phyloP scores from a whole-genome alignment of 306 rosid species.

The Alnus glutinosa region DNA sequence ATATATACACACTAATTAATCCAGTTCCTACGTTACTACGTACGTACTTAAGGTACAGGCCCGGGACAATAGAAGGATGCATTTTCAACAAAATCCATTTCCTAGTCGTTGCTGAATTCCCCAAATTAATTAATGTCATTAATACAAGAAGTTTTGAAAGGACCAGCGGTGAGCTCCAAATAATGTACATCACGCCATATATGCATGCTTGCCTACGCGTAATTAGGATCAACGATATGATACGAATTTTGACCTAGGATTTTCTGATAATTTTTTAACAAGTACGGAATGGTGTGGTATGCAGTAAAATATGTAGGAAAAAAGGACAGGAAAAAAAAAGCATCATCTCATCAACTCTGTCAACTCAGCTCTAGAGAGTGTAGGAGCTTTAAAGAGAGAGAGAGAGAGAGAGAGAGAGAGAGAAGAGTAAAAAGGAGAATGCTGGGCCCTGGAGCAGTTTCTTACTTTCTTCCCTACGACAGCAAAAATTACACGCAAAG shows the following conservation, averaged over 20 bases:
- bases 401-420: neutral
- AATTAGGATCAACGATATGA: neutral
- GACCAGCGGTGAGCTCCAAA: neutral
- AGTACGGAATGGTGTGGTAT: neutral
- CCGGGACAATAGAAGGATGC: too few relatives aligned
- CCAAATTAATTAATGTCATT: too few relatives aligned
- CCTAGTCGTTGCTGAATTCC: too few relatives aligned
- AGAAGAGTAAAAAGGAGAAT: neutral
- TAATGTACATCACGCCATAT: neutral
- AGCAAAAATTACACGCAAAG: constrained; percentile 40
- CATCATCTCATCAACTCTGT: neutral
- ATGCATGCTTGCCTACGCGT: neutral
- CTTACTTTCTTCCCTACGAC: neutral
- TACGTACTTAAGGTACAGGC: too few relatives aligned
- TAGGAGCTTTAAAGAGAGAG: neutral
- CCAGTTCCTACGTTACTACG: too few relatives aligned
- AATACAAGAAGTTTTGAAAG: neutral
- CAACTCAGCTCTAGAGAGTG: neutral
- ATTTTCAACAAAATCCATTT: too few relatives aligned
- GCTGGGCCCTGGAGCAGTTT: constrained; percentile 6
- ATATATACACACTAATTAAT: too few relatives aligned
- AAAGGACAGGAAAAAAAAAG: neutral
- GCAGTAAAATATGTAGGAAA: neutral
- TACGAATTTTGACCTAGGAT: neutral
- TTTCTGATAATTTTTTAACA: neutral